A percentile compares a stretch with the other conserved stretches of the same genome.
phyloP scores from a whole-genome alignment of 1,284 basidiomycete genomes.

The Trichosporon coremiiforme region DNA sequence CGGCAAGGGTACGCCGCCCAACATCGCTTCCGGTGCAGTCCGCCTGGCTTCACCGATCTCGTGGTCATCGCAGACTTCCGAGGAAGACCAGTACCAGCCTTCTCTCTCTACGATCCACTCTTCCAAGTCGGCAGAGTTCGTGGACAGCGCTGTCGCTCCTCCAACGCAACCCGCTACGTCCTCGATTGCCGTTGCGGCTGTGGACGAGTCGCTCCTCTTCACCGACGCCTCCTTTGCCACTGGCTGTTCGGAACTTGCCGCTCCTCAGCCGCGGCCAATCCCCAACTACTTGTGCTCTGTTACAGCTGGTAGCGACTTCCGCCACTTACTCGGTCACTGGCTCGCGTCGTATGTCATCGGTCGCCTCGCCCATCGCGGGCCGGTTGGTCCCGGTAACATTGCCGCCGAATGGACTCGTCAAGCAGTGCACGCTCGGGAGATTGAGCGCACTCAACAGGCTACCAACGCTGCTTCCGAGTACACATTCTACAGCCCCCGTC shows the following conservation, averaged over 20 bases:
- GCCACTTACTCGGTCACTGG: slow-evolving; percentile 21
- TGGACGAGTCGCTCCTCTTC: background rate
- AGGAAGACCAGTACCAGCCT: background rate
- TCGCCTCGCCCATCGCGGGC: slow-evolving; percentile 18
- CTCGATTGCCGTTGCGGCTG: background rate
- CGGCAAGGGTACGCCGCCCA: background rate
- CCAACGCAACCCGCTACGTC: background rate
- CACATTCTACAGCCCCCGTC: background rate
- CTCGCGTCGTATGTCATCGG: slow-evolving; percentile 22
- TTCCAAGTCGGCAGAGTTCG: background rate
- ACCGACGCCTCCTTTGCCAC: background rate
- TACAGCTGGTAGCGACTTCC: background rate
- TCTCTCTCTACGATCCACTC: background rate
- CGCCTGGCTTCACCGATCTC: background rate
- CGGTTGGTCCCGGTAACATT: slow-evolving; percentile 7
- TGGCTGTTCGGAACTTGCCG: background rate
- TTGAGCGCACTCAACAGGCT: background rate
- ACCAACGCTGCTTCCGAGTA: background rate
- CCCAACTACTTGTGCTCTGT: background rate
- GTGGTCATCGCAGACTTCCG: slow-evolving; percentile 1
- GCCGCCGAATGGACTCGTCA: background rate
- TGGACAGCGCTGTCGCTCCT: background rate
- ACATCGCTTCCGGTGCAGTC: background rate
- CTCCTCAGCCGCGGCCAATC: background rate
- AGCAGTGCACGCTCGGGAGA: background rate